A percentile compares a stretch with the other conserved stretches of the same genome.
phyloP scores from a whole-genome alignment of 2,329 filamentous ascomycete species.

The Diplodia mutila region DNA sequence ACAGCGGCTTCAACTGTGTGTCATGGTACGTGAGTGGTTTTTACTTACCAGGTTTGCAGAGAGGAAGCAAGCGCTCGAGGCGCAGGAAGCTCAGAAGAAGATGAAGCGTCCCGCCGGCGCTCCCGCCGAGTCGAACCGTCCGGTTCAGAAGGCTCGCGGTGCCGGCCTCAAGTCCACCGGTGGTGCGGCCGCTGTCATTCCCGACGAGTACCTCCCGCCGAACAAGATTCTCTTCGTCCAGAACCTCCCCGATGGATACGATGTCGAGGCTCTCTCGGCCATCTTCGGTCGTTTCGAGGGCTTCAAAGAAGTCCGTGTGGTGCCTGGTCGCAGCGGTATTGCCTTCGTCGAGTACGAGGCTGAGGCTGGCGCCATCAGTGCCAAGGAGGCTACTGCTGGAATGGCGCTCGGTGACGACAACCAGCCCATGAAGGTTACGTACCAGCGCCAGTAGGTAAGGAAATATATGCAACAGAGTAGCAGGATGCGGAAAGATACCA shows the following conservation, averaged over 20 bases:
- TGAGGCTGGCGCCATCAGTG: slow-evolving; percentile 85
- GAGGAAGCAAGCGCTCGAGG: slow-evolving; percentile 80
- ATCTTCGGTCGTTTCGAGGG: slow-evolving; percentile 91
- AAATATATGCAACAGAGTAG: neutral
- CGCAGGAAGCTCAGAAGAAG: slow-evolving; percentile 75
- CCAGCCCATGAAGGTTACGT: slow-evolving; percentile 90
- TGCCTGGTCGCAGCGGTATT: slow-evolving; percentile 84
- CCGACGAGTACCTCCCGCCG: slow-evolving; percentile 96
- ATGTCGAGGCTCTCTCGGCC: slow-evolving; percentile 74
- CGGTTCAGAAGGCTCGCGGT: slow-evolving; percentile 68
- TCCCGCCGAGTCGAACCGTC: slow-evolving; percentile 57
- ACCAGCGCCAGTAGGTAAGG: slow-evolving; percentile 76
- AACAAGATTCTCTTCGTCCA: slow-evolving; percentile 97
- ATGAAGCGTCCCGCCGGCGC: slow-evolving; percentile 66
- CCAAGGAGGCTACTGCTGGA: slow-evolving; percentile 89
- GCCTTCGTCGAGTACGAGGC: slow-evolving; percentile 96
- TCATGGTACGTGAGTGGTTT: neutral
- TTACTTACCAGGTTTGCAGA: slow-evolving; percentile 48
- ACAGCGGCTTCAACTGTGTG: neutral
- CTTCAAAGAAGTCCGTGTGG: slow-evolving; percentile 88
- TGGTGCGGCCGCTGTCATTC: slow-evolving; percentile 72
- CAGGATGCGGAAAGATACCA: neutral
- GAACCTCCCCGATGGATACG: slow-evolving; percentile 85
- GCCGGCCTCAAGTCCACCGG: slow-evolving; percentile 76
- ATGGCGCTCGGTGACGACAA: slow-evolving; percentile 75